A percentile compares a stretch with the other conserved stretches of the same genome.
Evolutionary conservation across 768 basidiomycete genomes (phyloP).

Genomic region (Lyophyllum shimeji): DNA sequence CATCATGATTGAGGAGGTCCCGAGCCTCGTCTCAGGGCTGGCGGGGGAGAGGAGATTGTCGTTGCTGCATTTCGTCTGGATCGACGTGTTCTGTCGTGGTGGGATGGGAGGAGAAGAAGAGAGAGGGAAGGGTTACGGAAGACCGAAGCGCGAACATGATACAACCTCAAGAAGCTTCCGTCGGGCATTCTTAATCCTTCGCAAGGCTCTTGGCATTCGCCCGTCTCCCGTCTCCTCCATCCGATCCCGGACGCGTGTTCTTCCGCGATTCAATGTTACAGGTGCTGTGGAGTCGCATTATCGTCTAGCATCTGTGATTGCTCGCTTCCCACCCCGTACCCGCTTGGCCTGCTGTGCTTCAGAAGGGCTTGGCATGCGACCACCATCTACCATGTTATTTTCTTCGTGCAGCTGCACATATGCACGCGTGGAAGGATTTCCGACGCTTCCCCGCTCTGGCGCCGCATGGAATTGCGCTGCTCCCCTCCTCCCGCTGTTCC

Average conservation of each 20-base stretch:
- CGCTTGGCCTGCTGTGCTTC: neutral
- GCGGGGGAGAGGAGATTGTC: neutral
- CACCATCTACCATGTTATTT: neutral
- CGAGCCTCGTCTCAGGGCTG: neutral
- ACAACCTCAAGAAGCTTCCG: neutral
- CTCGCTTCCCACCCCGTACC: neutral
- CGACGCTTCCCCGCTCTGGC: neutral
- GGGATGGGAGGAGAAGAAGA: neutral
- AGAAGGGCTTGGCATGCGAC: neutral
- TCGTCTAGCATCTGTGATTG: neutral
- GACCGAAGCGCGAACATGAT: neutral
- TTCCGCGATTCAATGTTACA: neutral
- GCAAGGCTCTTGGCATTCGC: neutral
- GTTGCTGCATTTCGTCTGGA: neutral
- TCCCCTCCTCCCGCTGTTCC: neutral
- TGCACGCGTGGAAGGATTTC: neutral
- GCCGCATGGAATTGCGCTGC: neutral
- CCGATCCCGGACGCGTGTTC: neutral
- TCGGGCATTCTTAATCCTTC: neutral
- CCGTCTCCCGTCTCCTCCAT: neutral
- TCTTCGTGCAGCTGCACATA: neutral
- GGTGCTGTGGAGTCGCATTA: neutral
- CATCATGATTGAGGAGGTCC: slow-evolving; percentile 14
- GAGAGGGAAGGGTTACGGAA: neutral
- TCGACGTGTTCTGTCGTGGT: neutral